Conservation (phyloP, 805 yeast species). For the Ogataea ramenticola region DNA sequence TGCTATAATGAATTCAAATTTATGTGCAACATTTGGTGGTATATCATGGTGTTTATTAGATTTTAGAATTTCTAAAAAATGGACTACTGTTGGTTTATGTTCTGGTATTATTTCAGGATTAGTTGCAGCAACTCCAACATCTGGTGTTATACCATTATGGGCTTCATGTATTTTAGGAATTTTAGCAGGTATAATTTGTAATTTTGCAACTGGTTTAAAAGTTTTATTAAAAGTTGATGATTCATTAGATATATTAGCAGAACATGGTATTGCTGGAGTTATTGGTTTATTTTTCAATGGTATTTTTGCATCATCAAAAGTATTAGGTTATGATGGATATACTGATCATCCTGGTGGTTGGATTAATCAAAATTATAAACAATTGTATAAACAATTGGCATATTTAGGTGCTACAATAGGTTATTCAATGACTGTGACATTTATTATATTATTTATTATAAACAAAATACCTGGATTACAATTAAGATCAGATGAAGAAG, state of each 20-base stretch:
- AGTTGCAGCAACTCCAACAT: conserved; percentile 94
- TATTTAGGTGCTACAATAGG: conserved; percentile 70
- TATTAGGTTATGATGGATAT: conserved; percentile 83
- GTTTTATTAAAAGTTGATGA: conserved; percentile 80
- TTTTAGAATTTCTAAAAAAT: conserved; percentile 78
- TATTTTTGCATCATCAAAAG: conserved; percentile 78
- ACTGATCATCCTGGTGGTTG: conserved; percentile 89
- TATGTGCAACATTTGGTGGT: conserved; percentile 87
- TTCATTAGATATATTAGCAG: conserved; percentile 93
- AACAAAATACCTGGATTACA: conserved; percentile 76
- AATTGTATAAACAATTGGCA: conserved; percentile 84
- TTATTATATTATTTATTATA: conserved; percentile 64
- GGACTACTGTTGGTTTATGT: conserved; percentile 93
- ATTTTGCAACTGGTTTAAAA: conserved; percentile 83
- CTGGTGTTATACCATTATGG: conserved; percentile 88
- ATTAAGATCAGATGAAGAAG: conserved; percentile 75
- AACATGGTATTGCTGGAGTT: conserved; percentile 96
- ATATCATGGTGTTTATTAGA: conserved; percentile 88
- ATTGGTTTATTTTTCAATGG: conserved; percentile 88
- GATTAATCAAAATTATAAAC: conserved; percentile 85
- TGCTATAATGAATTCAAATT: conserved; percentile 86
- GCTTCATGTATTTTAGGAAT: conserved; percentile 84
- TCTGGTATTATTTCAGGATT: conserved; percentile 94
- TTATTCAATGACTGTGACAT: conserved; percentile 71
- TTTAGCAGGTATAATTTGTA: conserved; percentile 76